phyloP scores from a whole-genome alignment of 768 basidiomycete species.

The Mycena sanguinolenta region DNA sequence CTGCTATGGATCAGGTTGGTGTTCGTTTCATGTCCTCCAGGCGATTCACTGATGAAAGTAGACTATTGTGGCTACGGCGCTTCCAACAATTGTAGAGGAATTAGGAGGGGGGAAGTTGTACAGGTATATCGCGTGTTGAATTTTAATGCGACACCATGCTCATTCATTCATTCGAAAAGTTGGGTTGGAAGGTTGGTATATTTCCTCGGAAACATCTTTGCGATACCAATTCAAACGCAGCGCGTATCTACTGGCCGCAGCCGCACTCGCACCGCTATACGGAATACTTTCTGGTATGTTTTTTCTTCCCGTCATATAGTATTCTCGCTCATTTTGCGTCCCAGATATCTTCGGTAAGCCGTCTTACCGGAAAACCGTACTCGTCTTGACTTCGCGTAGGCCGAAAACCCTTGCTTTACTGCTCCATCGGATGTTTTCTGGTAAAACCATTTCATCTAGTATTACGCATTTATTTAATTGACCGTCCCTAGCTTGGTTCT shows the following conservation, averaged over 20 bases:
- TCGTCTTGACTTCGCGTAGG: slow-evolving; percentile 46
- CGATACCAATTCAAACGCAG: slow-evolving; percentile 53
- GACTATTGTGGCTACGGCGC: slow-evolving; percentile 82
- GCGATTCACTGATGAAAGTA: slow-evolving; percentile 35
- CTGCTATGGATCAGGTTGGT: slow-evolving; percentile 72
- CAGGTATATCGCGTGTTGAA: slow-evolving; percentile 26
- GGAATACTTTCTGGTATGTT: slow-evolving; percentile 80
- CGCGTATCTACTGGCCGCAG: slow-evolving; percentile 80
- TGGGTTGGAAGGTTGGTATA: slow-evolving; percentile 77
- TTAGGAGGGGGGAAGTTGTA: slow-evolving; percentile 75
- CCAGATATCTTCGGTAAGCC: slow-evolving; percentile 34
- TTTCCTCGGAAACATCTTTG: not conserved
- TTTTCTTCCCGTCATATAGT: not conserved
- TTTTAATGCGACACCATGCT: not conserved
- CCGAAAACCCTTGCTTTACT: slow-evolving; percentile 79
- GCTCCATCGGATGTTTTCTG: slow-evolving; percentile 76
- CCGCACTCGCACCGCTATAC: slow-evolving; percentile 77
- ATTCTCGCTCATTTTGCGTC: not conserved
- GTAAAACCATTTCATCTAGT: slow-evolving; percentile 50
- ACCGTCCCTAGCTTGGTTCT: slow-evolving; percentile 75
- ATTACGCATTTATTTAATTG: slow-evolving; percentile 7
- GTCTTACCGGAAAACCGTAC: not conserved
- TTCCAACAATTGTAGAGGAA: slow-evolving; percentile 78
- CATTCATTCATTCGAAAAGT: slow-evolving; percentile 43
- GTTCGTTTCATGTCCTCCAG: not conserved